phyloP scores from a whole-genome alignment of 2,329 filamentous ascomycete species.

The Colletotrichum melonis region DNA sequence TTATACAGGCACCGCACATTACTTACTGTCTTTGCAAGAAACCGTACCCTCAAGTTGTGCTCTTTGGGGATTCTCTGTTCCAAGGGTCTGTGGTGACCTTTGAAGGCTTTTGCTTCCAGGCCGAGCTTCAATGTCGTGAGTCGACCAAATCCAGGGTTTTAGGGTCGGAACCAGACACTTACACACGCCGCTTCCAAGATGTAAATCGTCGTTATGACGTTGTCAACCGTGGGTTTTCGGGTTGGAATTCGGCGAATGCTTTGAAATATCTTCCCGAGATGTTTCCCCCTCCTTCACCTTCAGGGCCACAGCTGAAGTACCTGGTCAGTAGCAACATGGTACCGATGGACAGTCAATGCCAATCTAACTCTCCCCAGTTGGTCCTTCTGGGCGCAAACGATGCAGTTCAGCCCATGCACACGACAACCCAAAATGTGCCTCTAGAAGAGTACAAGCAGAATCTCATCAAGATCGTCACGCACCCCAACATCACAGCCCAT shows the following conservation, averaged over 20 bases:
- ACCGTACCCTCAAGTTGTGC: slow-evolving; percentile 77
- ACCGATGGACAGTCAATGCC: neutral
- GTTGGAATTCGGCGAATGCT: slow-evolving; percentile 85
- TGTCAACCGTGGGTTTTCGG: slow-evolving; percentile 87
- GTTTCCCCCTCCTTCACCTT: slow-evolving; percentile 72
- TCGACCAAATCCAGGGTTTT: slow-evolving; percentile 54
- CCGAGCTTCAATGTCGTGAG: slow-evolving; percentile 76
- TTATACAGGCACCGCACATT: neutral
- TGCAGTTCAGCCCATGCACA: slow-evolving; percentile 73
- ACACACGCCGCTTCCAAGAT: slow-evolving; percentile 56
- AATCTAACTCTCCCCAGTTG: slow-evolving; percentile 43
- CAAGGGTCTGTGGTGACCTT: slow-evolving; percentile 72
- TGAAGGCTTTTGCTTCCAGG: slow-evolving; percentile 79
- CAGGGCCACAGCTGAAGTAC: slow-evolving; percentile 72
- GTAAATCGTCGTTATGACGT: slow-evolving; percentile 85
- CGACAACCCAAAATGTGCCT: slow-evolving; percentile 79
- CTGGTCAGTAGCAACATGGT: slow-evolving; percentile 60
- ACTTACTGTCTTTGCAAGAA: slow-evolving; percentile 18
- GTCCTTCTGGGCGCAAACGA: slow-evolving; percentile 94
- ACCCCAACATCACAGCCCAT: slow-evolving; percentile 77
- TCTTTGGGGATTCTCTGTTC: slow-evolving; percentile 92
- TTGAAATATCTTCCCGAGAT: slow-evolving; percentile 76
- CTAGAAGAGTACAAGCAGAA: slow-evolving; percentile 82
- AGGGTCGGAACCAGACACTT: slow-evolving; percentile 52
- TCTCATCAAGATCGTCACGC: slow-evolving; percentile 76